These are phyloP conservation scores for Amphicarpaea edgeworthii DNA, from an alignment of 306 rosid genomes.

Conservation along the genomic window DNA sequence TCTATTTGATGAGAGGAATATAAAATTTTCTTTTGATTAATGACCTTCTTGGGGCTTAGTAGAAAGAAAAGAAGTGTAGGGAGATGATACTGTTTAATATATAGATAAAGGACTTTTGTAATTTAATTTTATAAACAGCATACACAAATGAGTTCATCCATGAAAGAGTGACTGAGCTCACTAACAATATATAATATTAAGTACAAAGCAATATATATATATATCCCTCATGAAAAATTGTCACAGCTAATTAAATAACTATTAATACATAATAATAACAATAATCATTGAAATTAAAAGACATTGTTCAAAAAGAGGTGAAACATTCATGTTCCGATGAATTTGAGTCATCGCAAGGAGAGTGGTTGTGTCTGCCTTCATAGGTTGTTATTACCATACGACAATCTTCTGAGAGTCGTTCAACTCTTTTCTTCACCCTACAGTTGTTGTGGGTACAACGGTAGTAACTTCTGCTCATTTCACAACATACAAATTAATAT, in stretches of 20 bases:
- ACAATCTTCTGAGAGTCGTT: conserved; percentile 94
- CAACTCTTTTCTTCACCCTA: conserved; percentile 96
- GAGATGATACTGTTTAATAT: no score
- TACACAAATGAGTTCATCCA: conserved; percentile 1
- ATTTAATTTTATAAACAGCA: conserved; percentile 13
- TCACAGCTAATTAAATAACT: conserved; percentile 28
- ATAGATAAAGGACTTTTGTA: background rate
- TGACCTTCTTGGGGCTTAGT: no score
- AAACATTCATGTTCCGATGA: conserved; percentile 93
- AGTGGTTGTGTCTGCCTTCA: conserved; percentile 98
- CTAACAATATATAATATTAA: conserved; percentile 15
- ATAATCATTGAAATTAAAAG: background rate
- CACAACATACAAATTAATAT: background rate
- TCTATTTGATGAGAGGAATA: no score
- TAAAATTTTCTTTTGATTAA: no score
- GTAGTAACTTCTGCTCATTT: conserved; percentile 79
- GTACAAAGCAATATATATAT: conserved; percentile 16
- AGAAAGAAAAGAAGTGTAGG: no score
- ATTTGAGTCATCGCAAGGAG: conserved; percentile 90
- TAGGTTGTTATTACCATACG: conserved; percentile 98
- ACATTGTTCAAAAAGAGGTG: conserved; percentile 63
- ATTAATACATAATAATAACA: conserved; percentile 18
- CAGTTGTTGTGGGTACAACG: conserved; percentile 95
- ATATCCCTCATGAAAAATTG: conserved; percentile 24
- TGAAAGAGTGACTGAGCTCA: conserved; percentile 20